A percentile compares a stretch with the other conserved stretches of the same genome.
These are phyloP conservation scores for Lipomyces spencermartinsiae DNA, from an alignment of 805 yeast genomes.

Conservation along the genomic window DNA sequence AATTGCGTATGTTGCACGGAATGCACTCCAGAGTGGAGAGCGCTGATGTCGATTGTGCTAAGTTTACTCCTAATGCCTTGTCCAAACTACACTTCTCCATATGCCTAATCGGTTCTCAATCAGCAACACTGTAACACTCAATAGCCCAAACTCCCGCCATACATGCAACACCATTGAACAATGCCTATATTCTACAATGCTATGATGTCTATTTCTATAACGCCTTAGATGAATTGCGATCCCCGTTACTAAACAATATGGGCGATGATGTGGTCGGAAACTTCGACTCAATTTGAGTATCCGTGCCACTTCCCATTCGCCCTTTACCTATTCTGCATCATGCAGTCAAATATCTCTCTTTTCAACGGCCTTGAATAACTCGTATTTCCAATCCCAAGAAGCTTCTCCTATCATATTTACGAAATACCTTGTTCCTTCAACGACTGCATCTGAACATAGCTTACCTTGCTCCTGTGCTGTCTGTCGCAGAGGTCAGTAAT, in stretches of 20 bases:
- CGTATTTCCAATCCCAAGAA: slow-evolving; percentile 18
- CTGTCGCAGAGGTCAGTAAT: not conserved
- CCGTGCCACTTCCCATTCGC: not conserved
- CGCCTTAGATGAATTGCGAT: not conserved
- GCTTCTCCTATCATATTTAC: not conserved
- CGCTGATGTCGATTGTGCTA: not conserved
- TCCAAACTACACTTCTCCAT: not conserved
- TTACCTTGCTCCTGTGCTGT: slow-evolving; percentile 16
- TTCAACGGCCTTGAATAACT: slow-evolving; percentile 6
- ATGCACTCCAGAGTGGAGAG: not conserved
- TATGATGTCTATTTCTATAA: not conserved
- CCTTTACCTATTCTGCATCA: not conserved
- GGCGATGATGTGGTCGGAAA: not conserved
- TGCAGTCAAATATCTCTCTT: not conserved
- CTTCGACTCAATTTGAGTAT: not conserved
- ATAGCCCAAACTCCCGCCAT: not conserved
- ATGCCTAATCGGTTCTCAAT: not conserved
- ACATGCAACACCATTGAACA: not conserved
- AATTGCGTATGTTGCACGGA: no score
- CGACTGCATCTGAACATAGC: slow-evolving; percentile 11
- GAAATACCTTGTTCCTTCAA: slow-evolving; percentile 18
- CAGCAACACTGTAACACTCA: not conserved
- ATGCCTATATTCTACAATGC: not conserved
- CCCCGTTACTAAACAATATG: not conserved
- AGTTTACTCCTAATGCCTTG: not conserved